Base-by-base conservation (phyloP, 2,329 filamentous ascomycete genomes). In the Colletotrichum viniferum region DNA sequence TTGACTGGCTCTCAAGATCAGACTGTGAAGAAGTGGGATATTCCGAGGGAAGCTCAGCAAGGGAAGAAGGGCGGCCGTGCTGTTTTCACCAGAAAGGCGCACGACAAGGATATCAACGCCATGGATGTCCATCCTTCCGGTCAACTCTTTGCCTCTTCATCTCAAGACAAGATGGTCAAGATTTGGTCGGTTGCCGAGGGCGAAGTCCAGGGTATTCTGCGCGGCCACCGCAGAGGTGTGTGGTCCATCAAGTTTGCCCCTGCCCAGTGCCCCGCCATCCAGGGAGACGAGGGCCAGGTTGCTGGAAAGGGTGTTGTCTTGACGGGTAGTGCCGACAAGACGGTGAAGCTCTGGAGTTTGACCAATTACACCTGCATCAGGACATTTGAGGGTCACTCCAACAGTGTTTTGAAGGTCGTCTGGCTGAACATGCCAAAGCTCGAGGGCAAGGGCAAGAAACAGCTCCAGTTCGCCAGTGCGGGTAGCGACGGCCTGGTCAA, bases 101-200 rank as follows among this genome's bases (percentile, higher is more conserved):
- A 99, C 84, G 97, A 99, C 82, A 99, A 99, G 83, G 97, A 99
- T 79, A 99, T 99, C 85, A 99, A 99, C 80, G 96, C 97, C 4
- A 91, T 99, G 66, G 95, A 97, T 78, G 89, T 97, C 13, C 95
- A 96, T 77, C 90, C 92, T 26, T 89, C 90, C 2, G 92, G 91
- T 6, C 91, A 92, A n/a, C 86, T 98, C 1, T 98, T 99, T 81
- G 97, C 96, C 4, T 98, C 97, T 2, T 96, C 97, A 34, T 98
- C 96, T 7, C 97, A 99, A 85, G 97, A 99, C 83, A 95, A 96
- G 78, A 97, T 95, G 0, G 96, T 98, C 78, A 99, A 98, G 86
- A 97, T 99, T 74, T 99, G 96, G 94, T 97, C 96, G 9, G 90
- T 94, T 8, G 93, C 96, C 78, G 95, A 97, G 82, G 96, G 97